Conservation (phyloP, 140 eudicot species). For the Anethum foeniculum region DNA sequence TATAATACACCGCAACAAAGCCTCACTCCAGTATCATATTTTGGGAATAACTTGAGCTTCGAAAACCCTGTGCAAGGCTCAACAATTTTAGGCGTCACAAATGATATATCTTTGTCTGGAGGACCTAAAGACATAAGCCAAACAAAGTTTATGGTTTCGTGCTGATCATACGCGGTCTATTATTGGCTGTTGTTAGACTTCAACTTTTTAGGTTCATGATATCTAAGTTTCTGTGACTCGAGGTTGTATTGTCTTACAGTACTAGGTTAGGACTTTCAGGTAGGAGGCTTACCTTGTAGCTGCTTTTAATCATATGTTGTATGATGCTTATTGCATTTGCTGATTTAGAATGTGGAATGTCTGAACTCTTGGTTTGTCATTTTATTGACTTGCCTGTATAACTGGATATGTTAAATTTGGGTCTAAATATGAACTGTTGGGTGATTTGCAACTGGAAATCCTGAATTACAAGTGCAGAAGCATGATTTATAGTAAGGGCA, state of each 20-base stretch:
- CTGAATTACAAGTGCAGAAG: background rate
- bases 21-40: constrained; percentile 25
- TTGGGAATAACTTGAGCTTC: constrained; percentile 34
- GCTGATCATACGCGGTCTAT: background rate
- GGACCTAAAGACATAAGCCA: constrained; percentile 8
- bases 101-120: constrained; percentile 1
- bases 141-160: constrained; percentile 9
- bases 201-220: constrained; percentile 3
- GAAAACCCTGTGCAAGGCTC: constrained; percentile 20
- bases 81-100: background rate
- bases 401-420: background rate
- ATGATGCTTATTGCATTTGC: background rate
- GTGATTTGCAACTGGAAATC: background rate
- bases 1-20: constrained; percentile 35
- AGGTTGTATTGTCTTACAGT: background rate
- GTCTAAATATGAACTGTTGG: background rate
- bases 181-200: constrained; percentile 8
- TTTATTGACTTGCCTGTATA: background rate
- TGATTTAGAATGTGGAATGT: background rate
- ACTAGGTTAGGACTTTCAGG: constrained; percentile 10
- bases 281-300: constrained; percentile 10
- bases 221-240: background rate
- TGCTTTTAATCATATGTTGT: background rate
- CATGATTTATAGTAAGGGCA: background rate
- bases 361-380: constrained; percentile 1